Evolutionary conservation across 78 protist genomes (phyloP).

Genomic region (Cavenderia fasciculata): DNA sequence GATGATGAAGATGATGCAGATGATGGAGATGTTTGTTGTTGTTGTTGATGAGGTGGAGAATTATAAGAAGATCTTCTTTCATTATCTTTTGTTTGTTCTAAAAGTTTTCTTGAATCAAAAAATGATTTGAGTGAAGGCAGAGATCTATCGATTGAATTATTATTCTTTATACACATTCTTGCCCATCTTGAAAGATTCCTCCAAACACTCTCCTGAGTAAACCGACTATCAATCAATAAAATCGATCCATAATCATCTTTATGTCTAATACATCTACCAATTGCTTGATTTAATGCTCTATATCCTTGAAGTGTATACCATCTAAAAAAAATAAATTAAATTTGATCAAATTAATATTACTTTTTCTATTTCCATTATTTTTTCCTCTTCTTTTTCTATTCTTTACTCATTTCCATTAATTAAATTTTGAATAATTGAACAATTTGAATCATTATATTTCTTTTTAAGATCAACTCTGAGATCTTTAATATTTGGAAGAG

Average conservation of each 20-base stretch:
- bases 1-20: too few relatives aligned
- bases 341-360: neutral
- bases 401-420: neutral
- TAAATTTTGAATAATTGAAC: neutral
- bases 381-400: neutral
- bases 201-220: neutral
- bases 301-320: conserved; percentile 84
- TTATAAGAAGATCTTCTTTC: too few relatives aligned
- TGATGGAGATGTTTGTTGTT: too few relatives aligned
- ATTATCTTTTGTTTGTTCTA: neutral
- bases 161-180: conserved; percentile 35
- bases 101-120: neutral
- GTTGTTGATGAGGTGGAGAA: too few relatives aligned
- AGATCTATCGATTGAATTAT: neutral
- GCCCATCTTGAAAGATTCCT: conserved; percentile 74
- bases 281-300: conserved; percentile 98
- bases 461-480: conserved; percentile 11
- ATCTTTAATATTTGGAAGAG: conserved; percentile 83
- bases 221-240: conserved; percentile 88
- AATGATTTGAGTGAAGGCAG: conserved; percentile 9
- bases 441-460: conserved; percentile 12
- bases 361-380: too few relatives aligned
- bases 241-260: conserved; percentile 95
- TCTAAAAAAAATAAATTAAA: too few relatives aligned
- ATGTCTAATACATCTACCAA: conserved; percentile 98